A percentile compares a stretch with the other conserved stretches of the same genome.
Conservation (phyloP, 805 yeast species). For the Hanseniaspora lindneri region DNA sequence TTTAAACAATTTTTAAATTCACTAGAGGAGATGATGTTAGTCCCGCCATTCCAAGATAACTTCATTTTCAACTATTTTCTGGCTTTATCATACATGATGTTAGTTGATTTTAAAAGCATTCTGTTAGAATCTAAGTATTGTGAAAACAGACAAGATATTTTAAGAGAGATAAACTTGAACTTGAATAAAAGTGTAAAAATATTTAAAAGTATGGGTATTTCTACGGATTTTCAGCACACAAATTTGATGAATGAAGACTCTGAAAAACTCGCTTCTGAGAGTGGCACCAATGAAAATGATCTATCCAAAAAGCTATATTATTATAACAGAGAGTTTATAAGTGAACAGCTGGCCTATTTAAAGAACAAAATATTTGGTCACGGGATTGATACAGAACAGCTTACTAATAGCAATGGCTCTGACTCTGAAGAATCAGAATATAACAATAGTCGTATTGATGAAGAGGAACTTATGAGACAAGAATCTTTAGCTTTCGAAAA, state of each 20-base stretch:
- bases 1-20: slow-evolving; percentile 10
- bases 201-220: slow-evolving; percentile 2
- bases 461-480: slow-evolving; percentile 5
- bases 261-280: too few species aligned
- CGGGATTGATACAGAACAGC: not conserved
- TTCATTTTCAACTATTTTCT: slow-evolving; percentile 11
- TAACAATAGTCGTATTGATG: not conserved
- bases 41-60: slow-evolving; percentile 10
- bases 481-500: slow-evolving; percentile 11
- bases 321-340: not conserved
- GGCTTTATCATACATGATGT: slow-evolving; percentile 7
- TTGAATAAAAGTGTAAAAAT: slow-evolving; percentile 7
- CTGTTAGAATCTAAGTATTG: not conserved
- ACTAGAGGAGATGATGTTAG: slow-evolving; percentile 12
- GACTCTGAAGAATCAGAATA: not conserved
- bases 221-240: slow-evolving; percentile 2
- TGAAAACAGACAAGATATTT: not conserved
- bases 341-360: slow-evolving; percentile 7
- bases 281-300: not conserved
- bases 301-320: not conserved
- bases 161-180: slow-evolving; percentile 6
- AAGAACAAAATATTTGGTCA: slow-evolving; percentile 8
- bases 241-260: too few species aligned
- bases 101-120: slow-evolving; percentile 10
- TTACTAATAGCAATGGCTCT: too few species aligned